phyloP scores from a whole-genome alignment of 345 rosid species.

The Populus tremula region DNA sequence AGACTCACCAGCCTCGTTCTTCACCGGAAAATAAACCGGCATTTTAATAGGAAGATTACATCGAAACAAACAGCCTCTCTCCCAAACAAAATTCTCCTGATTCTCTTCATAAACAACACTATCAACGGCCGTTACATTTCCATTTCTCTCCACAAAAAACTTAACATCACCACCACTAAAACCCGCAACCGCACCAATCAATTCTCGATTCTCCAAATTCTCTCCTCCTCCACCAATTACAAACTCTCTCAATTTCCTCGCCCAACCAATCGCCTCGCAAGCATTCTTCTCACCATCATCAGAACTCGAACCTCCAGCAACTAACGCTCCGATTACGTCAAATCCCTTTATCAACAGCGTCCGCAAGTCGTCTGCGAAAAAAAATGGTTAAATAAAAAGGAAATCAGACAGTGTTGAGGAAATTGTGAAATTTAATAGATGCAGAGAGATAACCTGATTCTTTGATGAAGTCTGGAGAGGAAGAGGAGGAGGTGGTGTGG shows the following conservation, averaged over 20 bases:
- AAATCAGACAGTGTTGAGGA: background rate
- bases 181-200: conserved; percentile 68
- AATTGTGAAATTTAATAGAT: background rate
- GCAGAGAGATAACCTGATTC: conserved; percentile 57
- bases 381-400: background rate
- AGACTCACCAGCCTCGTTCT: conserved; percentile 50
- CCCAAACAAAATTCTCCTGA: conserved; percentile 71
- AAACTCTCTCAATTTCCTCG: conserved; percentile 49
- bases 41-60: conserved; percentile 68
- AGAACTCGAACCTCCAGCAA: conserved; percentile 32
- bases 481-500: conserved; percentile 35
- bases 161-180: conserved; percentile 36
- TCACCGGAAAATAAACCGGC: conserved; percentile 58
- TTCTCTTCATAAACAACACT: conserved; percentile 57
- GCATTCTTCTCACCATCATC: conserved; percentile 49
- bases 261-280: conserved; percentile 48
- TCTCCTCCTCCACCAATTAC: conserved; percentile 35
- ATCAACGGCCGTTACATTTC: conserved; percentile 35
- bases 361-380: conserved; percentile 63
- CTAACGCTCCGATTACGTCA: conserved; percentile 63
- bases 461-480: conserved; percentile 51
- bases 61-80: conserved; percentile 74
- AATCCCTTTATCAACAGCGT: conserved; percentile 68
- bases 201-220: conserved; percentile 28
- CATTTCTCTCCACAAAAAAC: conserved; percentile 44